phyloP scores from a whole-genome alignment of 805 yeast genomes.

The Wickerhamiella bombiphila region DNA sequence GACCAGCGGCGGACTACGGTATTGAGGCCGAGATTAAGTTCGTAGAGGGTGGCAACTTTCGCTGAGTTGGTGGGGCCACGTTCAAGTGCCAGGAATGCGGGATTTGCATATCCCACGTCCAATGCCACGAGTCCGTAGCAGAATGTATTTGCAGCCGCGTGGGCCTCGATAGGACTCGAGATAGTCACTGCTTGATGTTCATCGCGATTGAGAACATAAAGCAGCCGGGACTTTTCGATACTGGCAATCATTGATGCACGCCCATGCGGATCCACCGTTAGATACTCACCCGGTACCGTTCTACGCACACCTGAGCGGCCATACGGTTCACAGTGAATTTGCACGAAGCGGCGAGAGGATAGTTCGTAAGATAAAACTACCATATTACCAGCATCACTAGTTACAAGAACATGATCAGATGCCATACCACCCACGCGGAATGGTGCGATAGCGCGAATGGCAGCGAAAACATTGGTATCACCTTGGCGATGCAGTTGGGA shows the following conservation, averaged over 20 bases:
- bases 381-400: constrained; percentile 71
- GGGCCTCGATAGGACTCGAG: constrained; percentile 8
- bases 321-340: constrained; percentile 27
- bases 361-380: constrained; percentile 35
- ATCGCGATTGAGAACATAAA: constrained; percentile 46
- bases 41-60: constrained; percentile 48
- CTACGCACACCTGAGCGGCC: constrained; percentile 56
- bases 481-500: neutral
- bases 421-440: constrained; percentile 40
- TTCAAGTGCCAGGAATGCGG: constrained; percentile 72
- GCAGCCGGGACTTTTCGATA: constrained; percentile 57
- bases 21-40: constrained; percentile 74
- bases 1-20: constrained; percentile 44
- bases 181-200: constrained; percentile 15
- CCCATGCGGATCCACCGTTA: constrained; percentile 55
- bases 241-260: constrained; percentile 60
- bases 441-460: constrained; percentile 37
- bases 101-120: constrained; percentile 71
- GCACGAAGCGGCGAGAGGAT: constrained; percentile 15
- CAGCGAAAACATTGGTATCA: constrained; percentile 48
- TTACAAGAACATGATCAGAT: constrained; percentile 45
- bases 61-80: constrained; percentile 28
- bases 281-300: constrained; percentile 56
- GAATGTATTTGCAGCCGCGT: constrained; percentile 20
- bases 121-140: constrained; percentile 43